Conservation (phyloP, 805 yeast species). For the Yamadazyma paraphyllophila region DNA sequence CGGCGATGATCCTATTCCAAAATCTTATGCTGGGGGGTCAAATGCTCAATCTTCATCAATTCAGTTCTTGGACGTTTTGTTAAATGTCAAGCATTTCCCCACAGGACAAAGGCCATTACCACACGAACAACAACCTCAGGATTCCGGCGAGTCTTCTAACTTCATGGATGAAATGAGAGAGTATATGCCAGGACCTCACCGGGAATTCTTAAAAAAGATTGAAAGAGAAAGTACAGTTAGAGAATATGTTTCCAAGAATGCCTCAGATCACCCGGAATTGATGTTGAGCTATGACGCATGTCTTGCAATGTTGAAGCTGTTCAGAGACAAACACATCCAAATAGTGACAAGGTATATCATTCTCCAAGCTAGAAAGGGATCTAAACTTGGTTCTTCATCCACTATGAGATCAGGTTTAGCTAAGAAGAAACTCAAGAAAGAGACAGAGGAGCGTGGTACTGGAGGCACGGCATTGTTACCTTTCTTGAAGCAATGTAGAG, state of each 20-base stretch:
- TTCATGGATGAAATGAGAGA: slow-evolving; percentile 81
- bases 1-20: slow-evolving; percentile 58
- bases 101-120: slow-evolving; percentile 57
- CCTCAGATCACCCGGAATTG: slow-evolving; percentile 48
- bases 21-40: slow-evolving; percentile 80
- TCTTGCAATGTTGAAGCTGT: slow-evolving; percentile 80
- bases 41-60: slow-evolving; percentile 91
- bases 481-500: slow-evolving; percentile 91
- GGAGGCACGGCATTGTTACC: slow-evolving; percentile 94
- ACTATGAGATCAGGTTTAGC: slow-evolving; percentile 70
- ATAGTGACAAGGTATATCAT: slow-evolving; percentile 86
- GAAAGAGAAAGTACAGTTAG: slow-evolving; percentile 58
- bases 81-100: slow-evolving; percentile 75
- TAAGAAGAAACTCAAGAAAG: slow-evolving; percentile 40
- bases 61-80: slow-evolving; percentile 77
- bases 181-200: slow-evolving; percentile 89
- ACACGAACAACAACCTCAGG: slow-evolving; percentile 3
- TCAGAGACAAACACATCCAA: slow-evolving; percentile 91
- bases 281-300: slow-evolving; percentile 81
- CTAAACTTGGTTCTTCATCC: slow-evolving; percentile 51
- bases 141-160: slow-evolving; percentile 22
- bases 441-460: slow-evolving; percentile 71
- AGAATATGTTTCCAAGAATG: slow-evolving; percentile 54
- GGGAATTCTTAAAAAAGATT: slow-evolving; percentile 65
- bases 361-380: slow-evolving; percentile 65